Conservation (phyloP, 805 yeast species). For the Saturnispora ahearnii region DNA sequence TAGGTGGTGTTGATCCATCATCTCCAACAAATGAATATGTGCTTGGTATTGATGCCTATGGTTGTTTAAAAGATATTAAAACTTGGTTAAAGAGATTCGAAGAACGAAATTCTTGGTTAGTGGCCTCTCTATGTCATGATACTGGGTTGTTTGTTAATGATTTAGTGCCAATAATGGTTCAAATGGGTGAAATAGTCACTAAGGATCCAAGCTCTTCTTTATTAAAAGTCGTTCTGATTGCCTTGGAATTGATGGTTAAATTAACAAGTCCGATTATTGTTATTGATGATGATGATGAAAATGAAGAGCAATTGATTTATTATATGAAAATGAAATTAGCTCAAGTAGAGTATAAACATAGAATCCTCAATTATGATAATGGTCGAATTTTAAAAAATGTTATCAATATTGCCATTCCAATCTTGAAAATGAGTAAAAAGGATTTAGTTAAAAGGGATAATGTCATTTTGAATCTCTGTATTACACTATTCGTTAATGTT, state of each 20-base stretch:
- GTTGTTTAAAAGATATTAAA: conserved; percentile 80
- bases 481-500: conserved; percentile 72
- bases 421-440: conserved; percentile 39
- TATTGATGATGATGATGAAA: conserved; percentile 41
- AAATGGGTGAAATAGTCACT: conserved; percentile 23
- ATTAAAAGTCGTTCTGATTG: not conserved
- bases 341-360: conserved; percentile 65
- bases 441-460: conserved; percentile 66
- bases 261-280: conserved; percentile 79
- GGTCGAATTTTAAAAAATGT: conserved; percentile 64
- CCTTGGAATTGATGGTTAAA: conserved; percentile 70
- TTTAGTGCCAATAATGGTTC: conserved; percentile 60
- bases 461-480: conserved; percentile 59
- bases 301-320: conserved; percentile 46
- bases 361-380: conserved; percentile 44
- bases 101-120: conserved; percentile 65
- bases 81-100: conserved; percentile 84
- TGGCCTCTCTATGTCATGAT: conserved; percentile 81
- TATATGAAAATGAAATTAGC: conserved; percentile 55
- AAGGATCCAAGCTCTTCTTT: not conserved
- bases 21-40: conserved; percentile 38
- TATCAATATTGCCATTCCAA: conserved; percentile 57
- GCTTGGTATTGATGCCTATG: conserved; percentile 80
- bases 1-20: conserved; percentile 81
- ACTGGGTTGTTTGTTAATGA: conserved; percentile 67